Base-by-base conservation (phyloP, 805 yeast species). In the Candida argentea region DNA sequence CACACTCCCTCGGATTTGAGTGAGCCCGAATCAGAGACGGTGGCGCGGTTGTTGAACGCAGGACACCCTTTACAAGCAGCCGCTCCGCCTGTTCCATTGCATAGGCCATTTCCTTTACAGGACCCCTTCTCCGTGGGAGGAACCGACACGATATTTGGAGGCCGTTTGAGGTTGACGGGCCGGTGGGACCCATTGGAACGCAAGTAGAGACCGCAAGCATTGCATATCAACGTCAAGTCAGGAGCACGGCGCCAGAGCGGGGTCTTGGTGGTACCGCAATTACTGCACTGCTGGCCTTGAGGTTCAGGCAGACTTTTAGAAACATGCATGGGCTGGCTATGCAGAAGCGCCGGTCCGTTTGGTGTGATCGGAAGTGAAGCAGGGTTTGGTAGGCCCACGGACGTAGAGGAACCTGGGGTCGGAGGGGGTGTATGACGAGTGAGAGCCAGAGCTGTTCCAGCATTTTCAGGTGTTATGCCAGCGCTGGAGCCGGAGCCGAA, bases 31-130 rank as follows among this genome's bases (percentile, higher is more conserved):
- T 11, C 28, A 10, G 27, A 21, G 12, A 68, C 56, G 16, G 72
- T 39, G 14, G 72, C 64, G 35, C 93, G 64, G 51, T 82, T 84
- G 48, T 83, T 82, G 46, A 51, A 81, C 4, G 91, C 83, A 2
- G 94, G 91, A 46, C 94, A 83, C 2, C 87, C 86, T 37, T 71
- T 64, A 50, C 94, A 83, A 3, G 84, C 84, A 5, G 65, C 65
- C 3, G 85, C 54, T 1, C 94, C 94, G 5, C 94, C 94, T 3
- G 87, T 82, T 3, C 94, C 94, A 43, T 83, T 82, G 50, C 94
- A 83, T 34, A 74, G 65, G 4, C 94, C 86, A 38, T 75, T 77
- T 2, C 87, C 87, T 20, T 74, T 68, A 41, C 87, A 79, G 4
- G 76, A 61, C 2, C 85, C 86, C 22, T 47, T 57, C 16, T 57